These are phyloP conservation scores for Phytophthora sansomeana DNA, from an alignment of 352 stramenopile species.

Conservation along the genomic window DNA sequence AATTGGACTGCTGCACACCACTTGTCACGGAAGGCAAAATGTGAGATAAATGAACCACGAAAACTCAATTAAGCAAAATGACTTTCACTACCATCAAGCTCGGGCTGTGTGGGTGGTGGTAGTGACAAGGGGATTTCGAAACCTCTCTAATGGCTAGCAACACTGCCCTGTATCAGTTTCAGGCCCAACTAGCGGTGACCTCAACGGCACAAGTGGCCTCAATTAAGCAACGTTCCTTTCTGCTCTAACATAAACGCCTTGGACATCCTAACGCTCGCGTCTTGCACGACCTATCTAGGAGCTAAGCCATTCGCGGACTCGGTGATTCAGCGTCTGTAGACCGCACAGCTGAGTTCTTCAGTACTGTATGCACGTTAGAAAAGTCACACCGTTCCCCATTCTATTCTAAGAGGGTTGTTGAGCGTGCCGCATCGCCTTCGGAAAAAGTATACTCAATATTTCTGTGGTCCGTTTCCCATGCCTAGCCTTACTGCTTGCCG, in stretches of 20 bases:
- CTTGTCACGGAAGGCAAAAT: not conserved
- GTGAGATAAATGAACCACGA: not conserved
- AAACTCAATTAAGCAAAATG: not conserved
- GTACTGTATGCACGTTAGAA: constrained; percentile 24
- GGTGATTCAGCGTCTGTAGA: no score
- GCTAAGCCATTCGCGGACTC: constrained; percentile 10
- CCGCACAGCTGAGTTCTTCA: constrained; percentile 11
- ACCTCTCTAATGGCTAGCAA: constrained; percentile 1
- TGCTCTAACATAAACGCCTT: constrained; percentile 17
- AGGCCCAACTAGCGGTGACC: not conserved
- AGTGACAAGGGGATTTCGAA: not conserved
- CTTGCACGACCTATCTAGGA: constrained; percentile 17
- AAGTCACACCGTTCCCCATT: constrained; percentile 32
- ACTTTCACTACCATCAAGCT: not conserved
- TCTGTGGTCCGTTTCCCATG: no score
- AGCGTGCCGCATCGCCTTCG: constrained; percentile 29
- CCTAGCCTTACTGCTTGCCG: no score
- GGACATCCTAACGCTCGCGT: constrained; percentile 18
- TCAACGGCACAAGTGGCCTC: not conserved
- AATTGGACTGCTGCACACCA: not conserved
- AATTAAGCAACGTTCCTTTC: constrained; percentile 11
- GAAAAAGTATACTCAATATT: no score
- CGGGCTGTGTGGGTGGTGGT: not conserved
- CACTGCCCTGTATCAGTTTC: constrained; percentile 16
- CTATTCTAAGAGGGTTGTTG: constrained; percentile 30